Base-by-base conservation (phyloP, 306 rosid genomes). In the Cyamopsis tetragonoloba region DNA sequence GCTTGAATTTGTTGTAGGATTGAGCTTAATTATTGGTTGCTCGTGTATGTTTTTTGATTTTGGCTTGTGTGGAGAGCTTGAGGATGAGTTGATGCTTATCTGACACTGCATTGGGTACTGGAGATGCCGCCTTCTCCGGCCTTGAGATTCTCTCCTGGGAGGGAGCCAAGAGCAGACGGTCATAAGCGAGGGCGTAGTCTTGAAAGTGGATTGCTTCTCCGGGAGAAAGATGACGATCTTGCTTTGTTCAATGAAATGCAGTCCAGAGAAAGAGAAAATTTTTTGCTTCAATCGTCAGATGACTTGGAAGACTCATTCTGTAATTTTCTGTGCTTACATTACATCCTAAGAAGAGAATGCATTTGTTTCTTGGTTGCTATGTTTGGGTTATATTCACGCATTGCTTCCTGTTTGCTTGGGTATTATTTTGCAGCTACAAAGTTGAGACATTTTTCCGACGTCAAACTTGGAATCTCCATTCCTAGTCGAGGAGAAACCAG, bases 101-200 rank as follows among this genome's bases (percentile, higher is more conserved):
- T 71, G 65, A 19, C 14, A 58, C 30, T 66, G 51, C 66, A 39
- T 75, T 81, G 69, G 70, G 55, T 48, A 46, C 79, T 66, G 30
- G 49, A 79, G 83, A 89, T 89, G 93, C 91, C 93, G 47, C 87
- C 93, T 71, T 86, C 96, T 31, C 96, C 93, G 5, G 83, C 91
- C 66, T 38, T 87, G 87, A 73, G 91, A 73, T 81, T 58, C 85
- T 87, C 96, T 68, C 92, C 96, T 0, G 86, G 87, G 22, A 70
- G 89, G 60, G 95, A 85, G 78, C 38, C 51, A 20, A 87, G 82
- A 68, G 66, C 58, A 17, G 70, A 65, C 50, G 84, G 57, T 73
- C 93, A 89, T 77, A 83, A 77, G 77, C 81, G 96, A 4, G 95
- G 96, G 4, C 86, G 75, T 50, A 89, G 95, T 77, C 87, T 89